These are phyloP conservation scores for Alternaria rosae DNA, from an alignment of 2,329 filamentous ascomycete species.

Conservation along the genomic window DNA sequence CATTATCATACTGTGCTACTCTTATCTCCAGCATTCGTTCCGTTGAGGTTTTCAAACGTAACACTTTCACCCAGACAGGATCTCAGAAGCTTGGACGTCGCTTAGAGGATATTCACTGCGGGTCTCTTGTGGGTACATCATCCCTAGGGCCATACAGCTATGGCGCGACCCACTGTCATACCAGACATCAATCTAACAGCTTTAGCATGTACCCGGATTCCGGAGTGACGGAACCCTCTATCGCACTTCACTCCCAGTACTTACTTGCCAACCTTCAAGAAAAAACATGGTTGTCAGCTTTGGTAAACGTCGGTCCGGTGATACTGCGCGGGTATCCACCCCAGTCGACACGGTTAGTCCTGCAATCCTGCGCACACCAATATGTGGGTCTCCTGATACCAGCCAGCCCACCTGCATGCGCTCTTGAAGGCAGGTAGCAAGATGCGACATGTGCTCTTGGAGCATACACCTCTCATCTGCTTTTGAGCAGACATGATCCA, in stretches of 20 bases:
- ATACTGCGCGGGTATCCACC: background rate
- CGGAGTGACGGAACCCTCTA: background rate
- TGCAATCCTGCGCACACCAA: background rate
- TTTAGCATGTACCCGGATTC: background rate
- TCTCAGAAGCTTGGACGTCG: background rate
- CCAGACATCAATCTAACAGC: background rate
- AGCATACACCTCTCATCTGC: background rate
- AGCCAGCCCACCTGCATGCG: background rate
- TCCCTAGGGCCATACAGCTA: background rate
- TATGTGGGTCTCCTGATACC: background rate
- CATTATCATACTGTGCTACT: slow-evolving; percentile 2
- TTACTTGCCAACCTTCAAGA: background rate
- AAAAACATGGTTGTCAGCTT: background rate
- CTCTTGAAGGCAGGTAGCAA: background rate
- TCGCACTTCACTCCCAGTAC: background rate
- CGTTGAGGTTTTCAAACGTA: slow-evolving; percentile 9
- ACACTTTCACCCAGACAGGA: background rate
- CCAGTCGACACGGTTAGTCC: background rate
- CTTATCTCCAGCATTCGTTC: slow-evolving; percentile 7
- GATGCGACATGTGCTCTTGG: background rate
- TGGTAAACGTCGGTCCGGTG: background rate
- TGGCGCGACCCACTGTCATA: slow-evolving; percentile 10
- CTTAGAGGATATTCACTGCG: slow-evolving; percentile 4
- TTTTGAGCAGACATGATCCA: background rate
- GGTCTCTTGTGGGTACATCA: slow-evolving; percentile 7